Evolutionary conservation across 164 flowering plant genomes (phyloP), one percentile per base, ranked within the genome.

Genomic region (Buxus sempervirens): DNA sequence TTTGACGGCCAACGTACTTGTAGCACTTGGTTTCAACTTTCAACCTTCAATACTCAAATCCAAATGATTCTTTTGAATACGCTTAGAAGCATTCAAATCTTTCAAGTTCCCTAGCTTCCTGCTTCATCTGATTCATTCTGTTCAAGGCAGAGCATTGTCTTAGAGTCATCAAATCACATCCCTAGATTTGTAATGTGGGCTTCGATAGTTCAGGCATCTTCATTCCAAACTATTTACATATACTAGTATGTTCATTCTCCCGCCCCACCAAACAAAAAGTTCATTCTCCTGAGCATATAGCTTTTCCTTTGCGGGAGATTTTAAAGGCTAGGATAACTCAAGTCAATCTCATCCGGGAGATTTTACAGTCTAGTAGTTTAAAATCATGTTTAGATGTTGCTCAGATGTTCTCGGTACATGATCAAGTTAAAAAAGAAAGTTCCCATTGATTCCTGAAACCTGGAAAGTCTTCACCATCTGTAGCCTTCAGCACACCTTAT

Each of bases 241-340:
- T 75, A 61, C 68, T 58, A 20, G 64, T 56, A 63, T 90, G 75
- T 66, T 67, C 62, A 54, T 72, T 67, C 79, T 82, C 86, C 60
- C 89, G 89, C n/a, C n/a, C n/a, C n/a, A n/a, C n/a, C n/a, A 76
- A 61, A 67, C 60, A 20, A 66, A 56, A 63, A 93, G 75, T 66
- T 67, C 62, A 54, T 72, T 67, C 79, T 82, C 86, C 60, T 91
- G 89, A 62, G 81, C 80, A 67, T 67, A 42, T 53, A 93, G 92
- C 73, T 70, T 80, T 72, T 84, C 84, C 75, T 82, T 85, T 13
- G 91, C 93, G 96, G 9, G 93, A 84, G 68, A 67, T 85, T 76
- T 63, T 82, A 67, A 93, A 79, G 23, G 75, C 78, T 36, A 72
- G 76, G 48, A 93, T 88, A 58, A 82, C 83, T 62, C 73, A 74